phyloP scores from a whole-genome alignment of 2,329 filamentous ascomycete species.

The Alternaria tenuissima region DNA sequence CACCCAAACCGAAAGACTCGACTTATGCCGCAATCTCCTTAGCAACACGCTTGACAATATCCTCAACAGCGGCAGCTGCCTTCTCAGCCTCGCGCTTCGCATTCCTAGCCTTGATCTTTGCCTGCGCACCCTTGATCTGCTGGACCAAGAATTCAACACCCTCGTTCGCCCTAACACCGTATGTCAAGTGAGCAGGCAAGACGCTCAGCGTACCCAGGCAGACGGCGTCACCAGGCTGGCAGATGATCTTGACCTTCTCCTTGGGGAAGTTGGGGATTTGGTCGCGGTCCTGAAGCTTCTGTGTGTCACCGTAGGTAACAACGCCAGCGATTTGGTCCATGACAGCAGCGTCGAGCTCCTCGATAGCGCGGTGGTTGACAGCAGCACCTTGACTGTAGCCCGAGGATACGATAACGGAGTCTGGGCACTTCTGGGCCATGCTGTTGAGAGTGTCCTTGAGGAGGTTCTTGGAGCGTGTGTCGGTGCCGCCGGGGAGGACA shows the following conservation, averaged over 20 bases:
- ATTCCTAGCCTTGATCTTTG: conserved; percentile 41
- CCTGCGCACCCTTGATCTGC: conserved; percentile 38
- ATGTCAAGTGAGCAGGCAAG: conserved; percentile 42
- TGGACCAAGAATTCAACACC: conserved; percentile 39
- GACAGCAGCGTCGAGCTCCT: conserved; percentile 33
- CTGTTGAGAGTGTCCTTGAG: conserved; percentile 35
- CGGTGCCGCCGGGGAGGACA: conserved; percentile 42
- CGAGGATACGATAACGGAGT: conserved; percentile 42
- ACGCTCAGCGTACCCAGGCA: conserved; percentile 56
- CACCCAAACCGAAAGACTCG: not conserved
- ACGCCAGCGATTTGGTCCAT: conserved; percentile 51
- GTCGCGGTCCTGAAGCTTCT: conserved; percentile 51
- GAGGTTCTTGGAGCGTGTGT: conserved; percentile 27
- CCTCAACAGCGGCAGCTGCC: conserved; percentile 2
- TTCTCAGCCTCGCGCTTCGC: conserved; percentile 32
- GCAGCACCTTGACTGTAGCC: conserved; percentile 48
- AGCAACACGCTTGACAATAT: conserved; percentile 6
- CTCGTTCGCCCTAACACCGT: conserved; percentile 38
- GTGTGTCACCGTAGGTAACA: conserved; percentile 58
- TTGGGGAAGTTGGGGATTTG: conserved; percentile 54
- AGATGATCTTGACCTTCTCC: conserved; percentile 59
- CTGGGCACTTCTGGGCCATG: conserved; percentile 44
- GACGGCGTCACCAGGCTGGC: conserved; percentile 61
- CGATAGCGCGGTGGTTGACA: conserved; percentile 46
- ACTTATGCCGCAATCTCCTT: conserved; percentile 6